Percentiles rank a stretch among this genome's conserved stretches.
phyloP scores from a whole-genome alignment of 495 filamentous ascomycete species.

The Neurospora tetrasperma region DNA sequence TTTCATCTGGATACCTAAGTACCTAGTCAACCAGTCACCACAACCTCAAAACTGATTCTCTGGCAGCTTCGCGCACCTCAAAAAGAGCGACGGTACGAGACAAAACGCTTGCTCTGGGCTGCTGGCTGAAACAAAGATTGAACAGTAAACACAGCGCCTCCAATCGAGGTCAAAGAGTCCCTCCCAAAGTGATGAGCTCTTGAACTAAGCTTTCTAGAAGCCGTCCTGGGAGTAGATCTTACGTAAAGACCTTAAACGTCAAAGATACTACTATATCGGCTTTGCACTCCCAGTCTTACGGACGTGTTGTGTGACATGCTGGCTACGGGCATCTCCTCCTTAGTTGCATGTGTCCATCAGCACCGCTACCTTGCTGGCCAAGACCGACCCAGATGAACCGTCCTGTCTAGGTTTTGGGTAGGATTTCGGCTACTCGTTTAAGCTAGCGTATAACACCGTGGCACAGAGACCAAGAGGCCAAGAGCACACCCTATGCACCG shows the following conservation, averaged over 20 bases:
- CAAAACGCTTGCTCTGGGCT: not conserved
- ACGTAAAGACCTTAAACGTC: not conserved
- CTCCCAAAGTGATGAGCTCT: not conserved
- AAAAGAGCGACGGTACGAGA: not conserved
- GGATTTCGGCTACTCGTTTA: not conserved
- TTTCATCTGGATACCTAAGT: not conserved
- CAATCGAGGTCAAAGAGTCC: not conserved
- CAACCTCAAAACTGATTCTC: no score
- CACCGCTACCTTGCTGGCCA: not conserved
- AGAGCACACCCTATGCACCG: constrained; percentile 10
- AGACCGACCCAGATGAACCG: not conserved
- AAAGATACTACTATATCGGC: not conserved
- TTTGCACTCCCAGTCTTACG: not conserved
- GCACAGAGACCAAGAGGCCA: not conserved
- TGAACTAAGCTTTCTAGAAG: not conserved
- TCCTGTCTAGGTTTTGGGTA: not conserved
- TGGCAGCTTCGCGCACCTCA: not conserved
- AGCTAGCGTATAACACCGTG: not conserved
- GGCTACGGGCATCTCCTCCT: not conserved
- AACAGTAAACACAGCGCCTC: not conserved
- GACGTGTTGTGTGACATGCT: not conserved
- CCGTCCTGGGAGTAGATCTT: not conserved
- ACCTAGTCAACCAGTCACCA: no score
- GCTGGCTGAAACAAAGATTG: not conserved
- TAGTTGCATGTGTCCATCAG: not conserved